Percentiles rank a stretch among this genome's conserved stretches.
phyloP scores from a whole-genome alignment of 1,284 basidiomycete species.

The Ceratobasidium papillatum region DNA sequence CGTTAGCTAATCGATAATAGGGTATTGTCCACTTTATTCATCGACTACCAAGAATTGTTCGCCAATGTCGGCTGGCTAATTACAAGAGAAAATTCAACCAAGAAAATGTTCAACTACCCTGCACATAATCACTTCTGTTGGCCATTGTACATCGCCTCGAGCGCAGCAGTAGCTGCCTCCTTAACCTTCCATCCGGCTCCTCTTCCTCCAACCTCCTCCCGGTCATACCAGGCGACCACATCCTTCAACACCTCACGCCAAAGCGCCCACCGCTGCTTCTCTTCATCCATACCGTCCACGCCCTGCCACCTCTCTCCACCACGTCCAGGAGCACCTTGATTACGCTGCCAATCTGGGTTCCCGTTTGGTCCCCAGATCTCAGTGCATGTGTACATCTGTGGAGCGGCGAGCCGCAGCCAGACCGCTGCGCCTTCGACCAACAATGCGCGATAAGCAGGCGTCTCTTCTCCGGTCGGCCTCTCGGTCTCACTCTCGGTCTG shows the following conservation, averaged over 20 bases:
- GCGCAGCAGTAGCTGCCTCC: neutral
- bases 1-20: neutral
- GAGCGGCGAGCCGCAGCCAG: slow-evolving; percentile 7
- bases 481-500: neutral
- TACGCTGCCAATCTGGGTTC: slow-evolving; percentile 25
- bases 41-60: neutral
- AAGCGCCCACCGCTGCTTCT: slow-evolving; percentile 32
- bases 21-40: neutral
- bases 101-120: neutral
- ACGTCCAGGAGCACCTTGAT: slow-evolving; percentile 20
- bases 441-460: slow-evolving; percentile 27
- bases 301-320: slow-evolving; percentile 31
- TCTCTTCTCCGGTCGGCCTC: neutral
- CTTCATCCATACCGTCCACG: slow-evolving; percentile 31
- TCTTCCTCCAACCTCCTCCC: slow-evolving; percentile 21
- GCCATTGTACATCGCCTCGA: slow-evolving; percentile 25
- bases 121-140: slow-evolving; percentile 5
- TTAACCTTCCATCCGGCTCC: slow-evolving; percentile 24
- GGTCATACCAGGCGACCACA: slow-evolving; percentile 27
- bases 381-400: slow-evolving; percentile 23
- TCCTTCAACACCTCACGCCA: slow-evolving; percentile 22
- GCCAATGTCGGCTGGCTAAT: neutral
- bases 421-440: slow-evolving; percentile 18
- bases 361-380: slow-evolving; percentile 38
- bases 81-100: neutral